Evolutionary conservation across 352 stramenopile species (phyloP).

Genomic region (Globisporangium lucens): DNA sequence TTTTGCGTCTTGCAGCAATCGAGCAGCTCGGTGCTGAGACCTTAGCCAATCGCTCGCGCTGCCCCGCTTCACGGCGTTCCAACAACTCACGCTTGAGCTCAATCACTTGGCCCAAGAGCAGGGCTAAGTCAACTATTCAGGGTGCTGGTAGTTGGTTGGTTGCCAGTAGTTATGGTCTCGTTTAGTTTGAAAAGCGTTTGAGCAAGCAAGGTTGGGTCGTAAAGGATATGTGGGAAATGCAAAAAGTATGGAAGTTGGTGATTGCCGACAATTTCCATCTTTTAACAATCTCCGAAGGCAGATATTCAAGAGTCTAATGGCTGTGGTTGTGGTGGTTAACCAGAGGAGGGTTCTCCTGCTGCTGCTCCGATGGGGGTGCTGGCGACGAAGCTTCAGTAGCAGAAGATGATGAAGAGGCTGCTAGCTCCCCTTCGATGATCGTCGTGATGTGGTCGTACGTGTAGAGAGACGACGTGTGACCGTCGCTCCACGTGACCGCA

Average conservation of each 20-base stretch:
- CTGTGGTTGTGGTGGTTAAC: conserved; percentile 4
- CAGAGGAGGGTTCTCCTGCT: neutral
- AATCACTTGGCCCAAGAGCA: neutral
- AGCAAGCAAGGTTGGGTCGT: neutral
- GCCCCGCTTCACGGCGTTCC: neutral
- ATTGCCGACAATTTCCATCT: neutral
- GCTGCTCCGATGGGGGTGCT: neutral
- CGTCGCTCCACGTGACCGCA: conserved; percentile 96
- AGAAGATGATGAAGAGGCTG: neutral
- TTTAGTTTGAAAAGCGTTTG: neutral
- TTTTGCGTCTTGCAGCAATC: neutral
- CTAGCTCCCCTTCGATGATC: conserved; percentile 44
- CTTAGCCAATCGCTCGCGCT: neutral
- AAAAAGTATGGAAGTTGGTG: neutral
- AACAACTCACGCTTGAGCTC: neutral
- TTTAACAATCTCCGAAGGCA: neutral
- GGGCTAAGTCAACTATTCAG: neutral
- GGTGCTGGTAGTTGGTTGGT: neutral
- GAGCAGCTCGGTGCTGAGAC: neutral
- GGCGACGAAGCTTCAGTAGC: neutral
- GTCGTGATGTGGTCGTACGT: conserved; percentile 89
- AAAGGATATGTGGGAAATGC: neutral
- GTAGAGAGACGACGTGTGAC: conserved; percentile 95
- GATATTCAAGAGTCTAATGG: conserved; percentile 3
- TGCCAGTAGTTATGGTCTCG: neutral